Evolutionary conservation across 495 filamentous ascomycete genomes (phyloP).

Genomic region (Hyaloscypha finlandica): DNA sequence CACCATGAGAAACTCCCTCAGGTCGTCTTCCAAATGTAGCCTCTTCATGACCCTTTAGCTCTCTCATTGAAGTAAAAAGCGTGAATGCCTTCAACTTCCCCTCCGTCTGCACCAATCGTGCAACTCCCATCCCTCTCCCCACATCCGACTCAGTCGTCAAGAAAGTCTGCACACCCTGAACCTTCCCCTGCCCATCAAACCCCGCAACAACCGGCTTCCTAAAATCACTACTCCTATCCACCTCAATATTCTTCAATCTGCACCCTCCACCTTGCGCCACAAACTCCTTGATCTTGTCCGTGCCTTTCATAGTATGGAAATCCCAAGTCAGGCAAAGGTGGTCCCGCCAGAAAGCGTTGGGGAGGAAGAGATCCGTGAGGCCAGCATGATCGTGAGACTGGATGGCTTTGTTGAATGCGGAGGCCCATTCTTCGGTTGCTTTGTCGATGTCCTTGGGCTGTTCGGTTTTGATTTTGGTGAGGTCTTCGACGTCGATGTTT

Average conservation of each 20-base stretch:
- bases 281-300: conserved; percentile 18
- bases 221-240: conserved; percentile 18
- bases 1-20: conserved; percentile 42
- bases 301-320: conserved; percentile 17
- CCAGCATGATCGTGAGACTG: not conserved
- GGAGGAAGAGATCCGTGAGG: conserved; percentile 17
- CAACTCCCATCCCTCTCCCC: conserved; percentile 52
- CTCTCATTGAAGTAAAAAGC: conserved; percentile 54
- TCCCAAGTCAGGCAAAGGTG: conserved; percentile 27
- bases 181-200: conserved; percentile 17
- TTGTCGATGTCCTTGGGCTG: conserved; percentile 10
- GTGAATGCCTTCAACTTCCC: conserved; percentile 56
- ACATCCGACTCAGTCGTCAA: conserved; percentile 38
- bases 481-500: conserved; percentile 21
- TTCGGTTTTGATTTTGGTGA: conserved; percentile 14
- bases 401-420: conserved; percentile 22
- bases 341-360: conserved; percentile 22
- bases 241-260: conserved; percentile 12
- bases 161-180: conserved; percentile 25
- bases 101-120: conserved; percentile 48
- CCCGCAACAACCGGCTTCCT: conserved; percentile 10
- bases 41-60: conserved; percentile 52
- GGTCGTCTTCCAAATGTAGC: conserved; percentile 45
- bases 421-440: conserved; percentile 23
- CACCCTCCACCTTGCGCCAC: conserved; percentile 9